Base-by-base conservation (phyloP, 2,329 filamentous ascomycete species). In the Mycogone perniciosa region DNA sequence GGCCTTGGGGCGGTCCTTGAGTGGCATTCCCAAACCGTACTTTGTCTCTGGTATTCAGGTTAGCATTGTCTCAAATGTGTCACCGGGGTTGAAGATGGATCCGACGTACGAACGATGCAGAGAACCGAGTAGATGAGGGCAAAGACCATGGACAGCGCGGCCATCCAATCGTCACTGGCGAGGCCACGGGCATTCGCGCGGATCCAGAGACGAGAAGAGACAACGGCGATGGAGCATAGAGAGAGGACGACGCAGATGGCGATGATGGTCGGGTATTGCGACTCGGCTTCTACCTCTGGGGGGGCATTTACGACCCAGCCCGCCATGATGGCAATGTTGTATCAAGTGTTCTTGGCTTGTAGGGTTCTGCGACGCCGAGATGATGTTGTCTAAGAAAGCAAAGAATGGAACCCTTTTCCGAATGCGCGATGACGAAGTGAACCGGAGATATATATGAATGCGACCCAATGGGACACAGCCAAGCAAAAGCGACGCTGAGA, bases 251-350 rank as follows among this genome's bases (percentile, higher is more conserved):
- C 53, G 54, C 71, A 76, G 27, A 80, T 70, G n/a, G 67, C 64
- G 27, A 80, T 64, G 39, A 80, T 78, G 33, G 66, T 67, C 20
- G 62, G 69, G 53, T 73, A 80, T 46, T 79, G 64, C 3, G 77
- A 80, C 50, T 64, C 55, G 20, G 62, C 66, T 42, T 79, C 67
- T 27, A 78, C 64, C 57, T 73, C 72, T 6, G 71, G 64, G 6
- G 72, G 64, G 45, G 73, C 76, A 64, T 79, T 71, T 40, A 71
- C 57, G 42, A 80, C 75, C 76, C 76, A 80, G 50, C 64, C 68
- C 75, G 78, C 79, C 20, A 51, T 55, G 43, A 26, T 20, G 20
- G 33, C 35, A 39, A 11, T 9, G 46, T 20, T 38, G 20, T 20
- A 20, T 20, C 2, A 48, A 38, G 7, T 38, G 29, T 47, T 31